Evolutionary conservation across 1,284 basidiomycete species (phyloP).

Genomic region (Pseudozyma sp.): DNA sequence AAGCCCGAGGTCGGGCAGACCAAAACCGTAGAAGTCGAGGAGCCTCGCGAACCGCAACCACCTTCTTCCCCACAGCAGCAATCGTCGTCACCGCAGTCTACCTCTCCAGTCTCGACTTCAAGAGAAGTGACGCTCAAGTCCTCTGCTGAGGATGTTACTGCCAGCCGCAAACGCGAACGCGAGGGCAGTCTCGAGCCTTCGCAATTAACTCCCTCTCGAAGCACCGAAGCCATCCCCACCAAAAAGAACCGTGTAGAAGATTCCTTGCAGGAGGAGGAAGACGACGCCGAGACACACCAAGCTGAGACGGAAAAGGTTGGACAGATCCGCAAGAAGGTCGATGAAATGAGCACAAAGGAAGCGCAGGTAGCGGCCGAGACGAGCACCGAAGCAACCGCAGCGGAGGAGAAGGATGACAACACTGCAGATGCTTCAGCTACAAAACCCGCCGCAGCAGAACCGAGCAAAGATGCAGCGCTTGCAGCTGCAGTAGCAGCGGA

Average conservation of each 20-base stretch:
- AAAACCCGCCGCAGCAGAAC: not conserved
- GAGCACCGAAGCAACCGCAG: not conserved
- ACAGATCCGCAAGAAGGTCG: constrained; percentile 58
- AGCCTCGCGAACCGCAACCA: constrained; percentile 16
- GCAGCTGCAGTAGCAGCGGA: constrained; percentile 2
- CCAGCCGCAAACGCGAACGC: constrained; percentile 55
- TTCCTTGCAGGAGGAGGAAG: constrained; percentile 33
- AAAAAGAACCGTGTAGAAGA: constrained; percentile 61
- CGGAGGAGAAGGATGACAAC: constrained; percentile 1
- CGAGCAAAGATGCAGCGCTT: not conserved
- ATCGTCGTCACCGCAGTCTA: constrained; percentile 16
- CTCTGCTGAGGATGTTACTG: constrained; percentile 29
- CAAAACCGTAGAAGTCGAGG: constrained; percentile 3
- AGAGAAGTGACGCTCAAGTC: constrained; percentile 18
- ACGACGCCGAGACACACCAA: constrained; percentile 22
- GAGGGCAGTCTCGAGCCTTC: constrained; percentile 60
- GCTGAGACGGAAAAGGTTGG: constrained; percentile 59
- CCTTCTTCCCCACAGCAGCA: constrained; percentile 15
- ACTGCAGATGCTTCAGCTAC: not conserved
- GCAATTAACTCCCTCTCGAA: constrained; percentile 27
- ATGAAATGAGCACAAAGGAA: constrained; percentile 55
- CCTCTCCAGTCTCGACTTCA: constrained; percentile 15
- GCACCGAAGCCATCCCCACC: constrained; percentile 46
- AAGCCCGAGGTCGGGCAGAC: constrained; percentile 12
- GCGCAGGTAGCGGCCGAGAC: constrained; percentile 1